Evolutionary conservation across 192 early-diverging fungal species (phyloP), one percentile per base, ranked within the genome.

Genomic region (Chytriomyces sp.): DNA sequence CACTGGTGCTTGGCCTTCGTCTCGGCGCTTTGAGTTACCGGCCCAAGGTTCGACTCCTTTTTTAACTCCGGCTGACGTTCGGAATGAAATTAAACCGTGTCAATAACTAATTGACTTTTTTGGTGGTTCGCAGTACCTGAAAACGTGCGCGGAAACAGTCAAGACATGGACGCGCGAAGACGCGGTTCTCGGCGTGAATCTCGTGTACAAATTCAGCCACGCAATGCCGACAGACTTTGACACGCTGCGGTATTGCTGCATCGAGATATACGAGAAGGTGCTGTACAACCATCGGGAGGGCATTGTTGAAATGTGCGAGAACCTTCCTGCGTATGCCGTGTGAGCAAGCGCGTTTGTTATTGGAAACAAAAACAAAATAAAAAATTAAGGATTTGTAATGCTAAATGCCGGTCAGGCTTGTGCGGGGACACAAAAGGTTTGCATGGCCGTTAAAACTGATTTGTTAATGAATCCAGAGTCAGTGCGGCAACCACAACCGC

Each of bases 141-240:
- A 13, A 57, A 13, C 13, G 20, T 57, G 53, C 53, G 20, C 53
- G 3, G 53, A 57, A 3, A 20, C 53, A n/a, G 53, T 57, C 53
- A 57, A 57, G 53, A 20, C 53, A n/a, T 57, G 53, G 53, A 57
- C 53, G 53, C 53, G 13, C 13, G 53, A 57, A 57, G 53, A 57
- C 20, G 53, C 53, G 20, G 53, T 20, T n/a, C 53, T 57, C 5
- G 53, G 53, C 13, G 53, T 57, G 13, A 57, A 57, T 20, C 53
- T 57, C 53, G 53, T 57, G 53, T 57, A 57, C 53, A 57, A 57
- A 20, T 57, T 57, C 20, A 57, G 16, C 16, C 53, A 57, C 53
- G 16, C 20, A 20, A 57, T 57, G 53, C 53, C 53, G 53, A 57
- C 53, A 57, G 53, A 57, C 3, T 57, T 57, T 57, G 53, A 57